Percentiles rank a stretch among this genome's conserved stretches.
phyloP scores from a whole-genome alignment of 805 yeast species.

The Zygosaccharomyces pseudorouxii region DNA sequence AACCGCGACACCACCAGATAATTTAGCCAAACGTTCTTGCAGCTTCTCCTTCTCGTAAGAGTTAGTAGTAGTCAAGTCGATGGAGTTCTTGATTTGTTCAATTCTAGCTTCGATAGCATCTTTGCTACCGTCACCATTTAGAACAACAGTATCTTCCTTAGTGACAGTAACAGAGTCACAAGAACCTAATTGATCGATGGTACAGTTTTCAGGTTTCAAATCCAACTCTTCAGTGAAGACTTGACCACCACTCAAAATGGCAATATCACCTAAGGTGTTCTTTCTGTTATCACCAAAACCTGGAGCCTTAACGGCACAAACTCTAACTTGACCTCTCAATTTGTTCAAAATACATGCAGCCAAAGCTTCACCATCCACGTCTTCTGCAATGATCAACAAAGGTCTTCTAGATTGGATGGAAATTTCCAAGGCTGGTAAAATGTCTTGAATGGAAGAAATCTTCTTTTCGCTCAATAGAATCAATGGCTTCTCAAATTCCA shows the following conservation, averaged over 20 bases:
- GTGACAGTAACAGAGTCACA: constrained; percentile 90
- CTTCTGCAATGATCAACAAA: constrained; percentile 88
- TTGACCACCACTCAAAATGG: constrained; percentile 91
- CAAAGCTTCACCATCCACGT: constrained; percentile 94
- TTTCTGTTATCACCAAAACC: constrained; percentile 99
- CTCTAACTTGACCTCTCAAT: constrained; percentile 97
- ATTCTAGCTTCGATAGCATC: constrained; percentile 78
- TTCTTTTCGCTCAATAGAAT: constrained; percentile 87
- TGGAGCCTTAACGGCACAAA: constrained; percentile 96
- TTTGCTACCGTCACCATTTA: constrained; percentile 89
- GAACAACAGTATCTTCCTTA: constrained; percentile 90
- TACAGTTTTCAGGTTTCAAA: constrained; percentile 91
- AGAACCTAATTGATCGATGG: constrained; percentile 82
- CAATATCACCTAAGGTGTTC: constrained; percentile 92
- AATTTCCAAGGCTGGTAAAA: constrained; percentile 87
- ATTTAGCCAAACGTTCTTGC: constrained; percentile 94
- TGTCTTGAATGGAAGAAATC: constrained; percentile 82
- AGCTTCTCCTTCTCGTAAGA: constrained; percentile 96
- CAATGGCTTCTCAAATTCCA: constrained; percentile 91
- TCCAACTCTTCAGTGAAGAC: constrained; percentile 83
- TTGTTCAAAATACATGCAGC: constrained; percentile 97
- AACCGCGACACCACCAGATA: constrained; percentile 98
- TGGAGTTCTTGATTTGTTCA: constrained; percentile 84
- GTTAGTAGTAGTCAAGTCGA: constrained; percentile 62
- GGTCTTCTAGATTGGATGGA: constrained; percentile 94